Conservation (phyloP, 129 eudicot species). For the Tagetes patula region DNA sequence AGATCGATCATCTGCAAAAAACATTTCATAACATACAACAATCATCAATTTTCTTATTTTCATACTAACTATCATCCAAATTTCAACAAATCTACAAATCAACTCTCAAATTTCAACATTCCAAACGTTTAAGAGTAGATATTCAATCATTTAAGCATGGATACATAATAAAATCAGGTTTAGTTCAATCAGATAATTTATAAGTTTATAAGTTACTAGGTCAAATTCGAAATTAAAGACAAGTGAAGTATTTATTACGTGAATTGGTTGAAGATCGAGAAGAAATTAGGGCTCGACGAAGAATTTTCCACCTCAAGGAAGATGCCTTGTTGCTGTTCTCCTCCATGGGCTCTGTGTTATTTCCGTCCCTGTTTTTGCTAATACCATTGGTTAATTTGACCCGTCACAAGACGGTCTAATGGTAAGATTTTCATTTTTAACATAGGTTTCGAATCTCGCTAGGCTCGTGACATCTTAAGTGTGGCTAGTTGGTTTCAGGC, state of each 20-base stretch:
- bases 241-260: constrained; percentile 21
- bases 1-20: constrained; percentile 47
- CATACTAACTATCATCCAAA: not conserved
- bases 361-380: not conserved
- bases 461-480: too few species aligned
- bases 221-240: not conserved
- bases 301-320: constrained; percentile 77
- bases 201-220: not conserved
- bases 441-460: too few species aligned
- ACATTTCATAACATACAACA: not conserved
- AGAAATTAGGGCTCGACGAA: constrained; percentile 73
- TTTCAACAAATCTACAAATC: constrained; percentile 4
- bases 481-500: too few species aligned
- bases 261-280: constrained; percentile 34
- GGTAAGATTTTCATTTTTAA: too few species aligned
- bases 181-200: not conserved
- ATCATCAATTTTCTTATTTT: not conserved
- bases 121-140: not conserved
- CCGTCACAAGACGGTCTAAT: too few species aligned
- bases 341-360: constrained; percentile 25
- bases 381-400: too few species aligned
- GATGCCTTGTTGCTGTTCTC: constrained; percentile 41
- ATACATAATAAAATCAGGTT: not conserved
- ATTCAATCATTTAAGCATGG: not conserved
- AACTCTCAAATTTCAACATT: not conserved